Base-by-base conservation (phyloP, 1,139 yeast species). In the Kluyveromyces marxianus region DNA sequence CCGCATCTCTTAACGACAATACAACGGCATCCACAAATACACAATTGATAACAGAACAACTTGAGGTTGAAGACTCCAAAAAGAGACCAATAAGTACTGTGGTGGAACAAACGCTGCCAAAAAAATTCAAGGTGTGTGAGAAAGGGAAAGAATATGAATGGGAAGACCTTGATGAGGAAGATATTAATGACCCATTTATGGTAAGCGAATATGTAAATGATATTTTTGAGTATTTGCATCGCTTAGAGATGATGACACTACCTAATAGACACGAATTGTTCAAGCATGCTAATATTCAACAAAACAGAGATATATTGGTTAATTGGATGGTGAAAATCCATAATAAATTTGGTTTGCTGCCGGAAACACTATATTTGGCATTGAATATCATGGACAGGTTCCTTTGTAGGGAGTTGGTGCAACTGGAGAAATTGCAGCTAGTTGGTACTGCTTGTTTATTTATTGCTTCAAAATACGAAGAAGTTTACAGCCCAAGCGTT, bases 261-360 rank as follows among this genome's bases (percentile, higher is more conserved):
- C 96, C 97, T 25, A 82, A 82, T 57, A 74, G 89, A 7, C 76
- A 79, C 54, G 89, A 87, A 63, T 70, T 90, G 54, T 76, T 73
- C 55, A 77, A 79, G 65, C 96, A 89, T 67, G 77, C 80, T 44
- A 84, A 83, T 49, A 73, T 88, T 52, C 81, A 83, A 56, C 94
- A 95, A 57, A 79, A 81, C 56, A 77, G 97, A 57, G 87, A 89
- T 42, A 87, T 90, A 44, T 71, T 92, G 52, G 92, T 92, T 29
- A 96, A 92, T 66, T 92, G 97, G 97, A 74, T 92, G 62, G 90
- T 89, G 32, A 95, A 89, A 63, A 90, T 90, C 67, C 97, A 92
- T 69, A 71, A 81, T 53, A 80, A 89, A 59, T 90, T 90, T 68
- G 76, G 95, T 52, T 70, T 92, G 54, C 71, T 90, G 44, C 97